Evolutionary conservation across 1,139 yeast species (phyloP), one percentile per base, ranked within the genome.

Genomic region (Nematodospora anomalae): DNA sequence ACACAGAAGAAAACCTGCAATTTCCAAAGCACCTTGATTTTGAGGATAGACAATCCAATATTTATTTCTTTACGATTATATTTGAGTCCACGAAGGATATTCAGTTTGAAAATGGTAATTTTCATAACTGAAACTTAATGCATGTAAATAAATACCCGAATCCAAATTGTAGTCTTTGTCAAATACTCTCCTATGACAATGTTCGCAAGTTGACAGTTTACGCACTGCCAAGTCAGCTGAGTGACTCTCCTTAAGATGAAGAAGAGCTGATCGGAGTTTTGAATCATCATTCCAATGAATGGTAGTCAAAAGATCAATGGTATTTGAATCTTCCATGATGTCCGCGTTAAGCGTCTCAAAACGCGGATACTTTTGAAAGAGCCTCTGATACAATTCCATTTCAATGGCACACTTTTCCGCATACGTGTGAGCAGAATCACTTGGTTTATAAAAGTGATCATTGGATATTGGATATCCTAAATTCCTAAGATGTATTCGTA

Each of bases 381-480:
- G 16, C 10, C 49, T 43, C 0, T 37, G 20, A 41, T 67, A 67
- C 7, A 70, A 36, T 20, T 47, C 51, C 26, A 42, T 25, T 40
- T 70, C 76, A 2, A 67, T 41, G 1, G 45, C 44, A 32, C 55
- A 57, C 37, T 55, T 61, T 10, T 49, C 13, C 9, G 28, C 25
- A 30, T 53, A 57, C 15, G 36, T 33, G 15, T 15, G 11, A 8
- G 15, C 8, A n/a, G 29, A 16, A 1, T 26, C 27, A 6, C 32
- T 30, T 6, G 63, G 57, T 32, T 68, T 69, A 54, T 84, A 84
- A 11, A 80, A 56, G 7, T 72, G 73, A 53, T 86, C 95, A 47
- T 85, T 83, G 1, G 67, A 71, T 8, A 87, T 86, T 0, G 95
- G 92, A 46, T 56, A 65, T 0, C 88, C 87, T 35, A 83, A 37